Conservation (phyloP, 176 grass and related monocot species). For the Aegilops tauschii region DNA sequence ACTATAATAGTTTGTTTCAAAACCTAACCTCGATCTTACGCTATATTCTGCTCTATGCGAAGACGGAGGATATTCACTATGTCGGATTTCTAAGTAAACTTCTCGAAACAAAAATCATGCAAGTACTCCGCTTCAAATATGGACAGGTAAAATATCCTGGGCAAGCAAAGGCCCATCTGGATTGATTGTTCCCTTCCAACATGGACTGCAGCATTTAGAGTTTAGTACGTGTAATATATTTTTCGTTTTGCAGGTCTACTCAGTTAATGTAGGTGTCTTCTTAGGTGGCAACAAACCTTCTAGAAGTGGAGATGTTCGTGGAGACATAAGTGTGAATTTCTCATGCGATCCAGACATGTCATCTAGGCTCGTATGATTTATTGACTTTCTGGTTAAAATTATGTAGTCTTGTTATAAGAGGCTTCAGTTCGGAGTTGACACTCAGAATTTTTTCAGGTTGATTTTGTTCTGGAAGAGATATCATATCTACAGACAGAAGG, state of each 20-base stretch:
- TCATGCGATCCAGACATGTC: constrained; percentile 92
- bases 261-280: constrained; percentile 90
- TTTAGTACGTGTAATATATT: constrained; percentile 15
- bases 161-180: constrained; percentile 3
- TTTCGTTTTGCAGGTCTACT: constrained; percentile 72
- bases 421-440: constrained; percentile 15
- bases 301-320: constrained; percentile 83
- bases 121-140: constrained; percentile 99
- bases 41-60: constrained; percentile 33
- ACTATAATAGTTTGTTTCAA: neutral
- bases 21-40: constrained; percentile 26
- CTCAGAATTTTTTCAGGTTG: constrained; percentile 62
- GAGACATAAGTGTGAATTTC: constrained; percentile 96
- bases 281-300: constrained; percentile 99
- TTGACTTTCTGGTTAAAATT: neutral
- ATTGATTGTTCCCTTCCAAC: constrained; percentile 6
- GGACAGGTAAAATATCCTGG: constrained; percentile 63
- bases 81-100: constrained; percentile 97
- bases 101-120: constrained; percentile 96
- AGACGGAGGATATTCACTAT: constrained; percentile 96
- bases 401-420: neutral
- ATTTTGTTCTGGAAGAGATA: constrained; percentile 93
- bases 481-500: constrained; percentile 76
- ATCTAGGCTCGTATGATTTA: constrained; percentile 73
- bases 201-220: constrained; percentile 4